phyloP scores from a whole-genome alignment of 805 yeast genomes.

The Lipomyces orientalis region DNA sequence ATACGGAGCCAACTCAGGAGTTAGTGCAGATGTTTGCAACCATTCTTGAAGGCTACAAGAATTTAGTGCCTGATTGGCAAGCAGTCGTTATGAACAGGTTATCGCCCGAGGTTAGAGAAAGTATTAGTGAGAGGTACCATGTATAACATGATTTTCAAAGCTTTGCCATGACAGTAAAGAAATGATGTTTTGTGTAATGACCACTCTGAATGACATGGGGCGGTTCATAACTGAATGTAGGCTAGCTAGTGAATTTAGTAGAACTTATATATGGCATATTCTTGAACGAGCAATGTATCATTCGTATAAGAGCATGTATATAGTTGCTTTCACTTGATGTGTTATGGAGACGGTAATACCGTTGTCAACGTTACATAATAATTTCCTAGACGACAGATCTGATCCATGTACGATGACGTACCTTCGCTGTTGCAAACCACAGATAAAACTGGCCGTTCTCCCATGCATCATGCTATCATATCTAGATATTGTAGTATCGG shows the following conservation, averaged over 20 bases:
- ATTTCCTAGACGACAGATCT: too few relatives aligned
- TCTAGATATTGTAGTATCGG: neutral
- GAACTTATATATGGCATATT: neutral
- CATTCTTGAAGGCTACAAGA: conserved; percentile 43
- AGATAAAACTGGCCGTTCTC: too few relatives aligned
- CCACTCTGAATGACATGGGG: neutral
- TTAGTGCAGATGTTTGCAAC: conserved; percentile 42
- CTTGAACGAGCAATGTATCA: neutral
- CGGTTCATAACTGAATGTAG: neutral
- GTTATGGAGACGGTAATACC: too few relatives aligned
- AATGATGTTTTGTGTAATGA: conserved; percentile 11
- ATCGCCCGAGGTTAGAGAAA: conserved; percentile 35
- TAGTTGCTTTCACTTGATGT: too few relatives aligned
- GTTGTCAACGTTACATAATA: too few relatives aligned
- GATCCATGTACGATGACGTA: neutral
- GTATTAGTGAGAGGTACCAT: conserved; percentile 24
- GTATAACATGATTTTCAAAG: conserved; percentile 5
- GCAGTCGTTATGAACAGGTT: conserved; percentile 37
- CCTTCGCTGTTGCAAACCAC: neutral
- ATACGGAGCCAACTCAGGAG: conserved; percentile 44
- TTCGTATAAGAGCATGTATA: too few relatives aligned
- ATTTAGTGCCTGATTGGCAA: conserved; percentile 41
- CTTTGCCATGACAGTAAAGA: neutral
- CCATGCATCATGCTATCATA: too few relatives aligned
- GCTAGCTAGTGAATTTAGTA: conserved; percentile 1